Evolutionary conservation across 2,329 filamentous ascomycete species (phyloP).

Genomic region (Cordyceps cateniannulata): DNA sequence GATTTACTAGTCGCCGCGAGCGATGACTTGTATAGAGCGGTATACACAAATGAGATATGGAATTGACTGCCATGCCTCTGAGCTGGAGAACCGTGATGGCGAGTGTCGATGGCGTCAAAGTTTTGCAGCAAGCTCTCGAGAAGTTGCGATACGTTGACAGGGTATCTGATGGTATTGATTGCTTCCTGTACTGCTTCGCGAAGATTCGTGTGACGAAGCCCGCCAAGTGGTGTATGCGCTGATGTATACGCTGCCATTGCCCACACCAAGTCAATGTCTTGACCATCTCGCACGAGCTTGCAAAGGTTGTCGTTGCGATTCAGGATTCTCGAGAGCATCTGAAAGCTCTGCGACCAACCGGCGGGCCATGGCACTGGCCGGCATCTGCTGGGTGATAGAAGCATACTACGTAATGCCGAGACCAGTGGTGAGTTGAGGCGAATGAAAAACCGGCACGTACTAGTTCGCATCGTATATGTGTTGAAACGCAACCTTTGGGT

Average conservation of each 20-base stretch:
- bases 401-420: not conserved
- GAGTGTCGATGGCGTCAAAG: not conserved
- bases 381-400: not conserved
- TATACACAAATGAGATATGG: constrained; percentile 2
- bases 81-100: not conserved
- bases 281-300: not conserved
- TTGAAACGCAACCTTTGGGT: no score
- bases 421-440: no score
- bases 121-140: not conserved
- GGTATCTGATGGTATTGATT: not conserved
- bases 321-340: not conserved
- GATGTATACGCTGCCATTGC: not conserved
- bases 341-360: not conserved
- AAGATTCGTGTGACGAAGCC: not conserved
- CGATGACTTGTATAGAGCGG: not conserved
- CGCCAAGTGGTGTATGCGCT: not conserved
- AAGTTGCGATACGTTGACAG: not conserved
- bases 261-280: not conserved
- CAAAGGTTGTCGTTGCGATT: not conserved
- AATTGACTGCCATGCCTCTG: not conserved
- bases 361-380: no score
- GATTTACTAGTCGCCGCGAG: not conserved
- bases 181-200: not conserved
- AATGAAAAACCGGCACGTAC: not conserved
- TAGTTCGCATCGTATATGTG: no score